Percentiles rank a stretch among this genome's conserved stretches.
phyloP scores from a whole-genome alignment of 441 rosid species.

The Manihot esculenta region DNA sequence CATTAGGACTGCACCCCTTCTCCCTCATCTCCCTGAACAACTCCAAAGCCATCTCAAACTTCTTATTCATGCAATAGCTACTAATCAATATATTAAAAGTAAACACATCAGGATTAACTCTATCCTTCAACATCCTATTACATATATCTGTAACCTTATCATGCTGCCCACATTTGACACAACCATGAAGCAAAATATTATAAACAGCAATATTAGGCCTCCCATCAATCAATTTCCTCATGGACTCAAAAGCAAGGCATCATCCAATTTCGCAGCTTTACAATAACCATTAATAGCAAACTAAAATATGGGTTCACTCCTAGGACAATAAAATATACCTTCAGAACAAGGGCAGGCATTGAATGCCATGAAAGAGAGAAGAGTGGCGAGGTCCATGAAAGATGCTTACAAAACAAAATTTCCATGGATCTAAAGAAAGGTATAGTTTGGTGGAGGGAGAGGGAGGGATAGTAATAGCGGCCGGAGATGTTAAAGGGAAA shows the following conservation, averaged over 20 bases:
- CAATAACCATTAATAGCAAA: slow-evolving; percentile 55
- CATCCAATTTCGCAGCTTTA: slow-evolving; percentile 55
- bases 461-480: slow-evolving; percentile 47
- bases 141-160: slow-evolving; percentile 51
- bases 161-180: slow-evolving; percentile 50
- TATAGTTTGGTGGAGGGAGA: slow-evolving; percentile 30
- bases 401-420: too few species aligned
- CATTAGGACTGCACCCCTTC: slow-evolving; percentile 70
- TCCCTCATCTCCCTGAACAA: slow-evolving; percentile 77
- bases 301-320: slow-evolving; percentile 57
- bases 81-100: slow-evolving; percentile 77
- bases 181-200: slow-evolving; percentile 68
- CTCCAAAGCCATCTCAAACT: slow-evolving; percentile 54
- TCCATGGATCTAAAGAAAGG: slow-evolving; percentile 24
- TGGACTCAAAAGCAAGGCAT: slow-evolving; percentile 58
- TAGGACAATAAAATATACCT: slow-evolving; percentile 83
- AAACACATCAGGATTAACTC: slow-evolving; percentile 63
- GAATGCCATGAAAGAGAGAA: slow-evolving; percentile 57
- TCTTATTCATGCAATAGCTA: slow-evolving; percentile 53
- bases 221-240: slow-evolving; percentile 76
- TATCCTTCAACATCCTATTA: slow-evolving; percentile 56
- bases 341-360: slow-evolving; percentile 79
- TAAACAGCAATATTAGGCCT: slow-evolving; percentile 49
- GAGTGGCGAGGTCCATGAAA: slow-evolving; percentile 44
- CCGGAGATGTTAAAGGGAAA: slow-evolving; percentile 18